Percentiles rank a stretch among this genome's conserved stretches.
Conservation (phyloP, 208 protist genomes). For the Leishmania tarentolae region DNA sequence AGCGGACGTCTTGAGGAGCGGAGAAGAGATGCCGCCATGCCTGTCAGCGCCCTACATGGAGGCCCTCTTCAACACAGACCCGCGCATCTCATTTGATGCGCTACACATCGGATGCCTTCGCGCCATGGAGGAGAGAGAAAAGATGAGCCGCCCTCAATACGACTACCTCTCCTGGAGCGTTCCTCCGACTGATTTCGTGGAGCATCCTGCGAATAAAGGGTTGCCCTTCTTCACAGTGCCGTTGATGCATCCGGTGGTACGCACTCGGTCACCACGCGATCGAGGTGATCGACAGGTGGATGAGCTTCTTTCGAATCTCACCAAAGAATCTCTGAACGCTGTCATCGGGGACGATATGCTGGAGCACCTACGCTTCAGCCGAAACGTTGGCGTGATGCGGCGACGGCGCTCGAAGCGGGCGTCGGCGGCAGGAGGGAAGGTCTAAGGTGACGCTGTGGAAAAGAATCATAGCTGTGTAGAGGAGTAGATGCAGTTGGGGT, state of each 20-base stretch:
- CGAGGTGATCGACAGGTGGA: conserved; percentile 14
- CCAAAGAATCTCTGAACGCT: conserved; percentile 9
- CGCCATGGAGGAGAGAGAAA: conserved; percentile 38
- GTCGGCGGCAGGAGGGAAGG: not conserved
- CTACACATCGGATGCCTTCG: conserved; percentile 62
- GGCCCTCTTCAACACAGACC: conserved; percentile 70
- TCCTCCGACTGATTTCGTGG: conserved; percentile 10
- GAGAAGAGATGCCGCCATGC: conserved; percentile 20
- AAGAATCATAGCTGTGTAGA: not conserved
- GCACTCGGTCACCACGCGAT: conserved; percentile 20
- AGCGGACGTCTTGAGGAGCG: conserved; percentile 10
- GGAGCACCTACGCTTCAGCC: conserved; percentile 22
- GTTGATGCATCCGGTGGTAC: conserved; percentile 23
- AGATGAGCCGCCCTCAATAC: conserved; percentile 3
- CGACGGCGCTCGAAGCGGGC: conserved; percentile 9
- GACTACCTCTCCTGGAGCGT: conserved; percentile 23
- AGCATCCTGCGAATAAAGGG: not conserved
- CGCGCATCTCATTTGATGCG: conserved; percentile 65
- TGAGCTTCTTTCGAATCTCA: conserved; percentile 5
- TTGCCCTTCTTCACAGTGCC: conserved; percentile 15
- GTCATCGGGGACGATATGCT: conserved; percentile 25
- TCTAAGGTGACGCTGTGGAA: not conserved
- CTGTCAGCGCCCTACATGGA: conserved; percentile 40
- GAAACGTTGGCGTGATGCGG: not conserved
- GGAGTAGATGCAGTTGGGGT: not conserved